A percentile compares a stretch with the other conserved stretches of the same genome.
These are phyloP conservation scores for Pleurotus giganteus DNA, from an alignment of 768 basidiomycete species.

Conservation along the genomic window DNA sequence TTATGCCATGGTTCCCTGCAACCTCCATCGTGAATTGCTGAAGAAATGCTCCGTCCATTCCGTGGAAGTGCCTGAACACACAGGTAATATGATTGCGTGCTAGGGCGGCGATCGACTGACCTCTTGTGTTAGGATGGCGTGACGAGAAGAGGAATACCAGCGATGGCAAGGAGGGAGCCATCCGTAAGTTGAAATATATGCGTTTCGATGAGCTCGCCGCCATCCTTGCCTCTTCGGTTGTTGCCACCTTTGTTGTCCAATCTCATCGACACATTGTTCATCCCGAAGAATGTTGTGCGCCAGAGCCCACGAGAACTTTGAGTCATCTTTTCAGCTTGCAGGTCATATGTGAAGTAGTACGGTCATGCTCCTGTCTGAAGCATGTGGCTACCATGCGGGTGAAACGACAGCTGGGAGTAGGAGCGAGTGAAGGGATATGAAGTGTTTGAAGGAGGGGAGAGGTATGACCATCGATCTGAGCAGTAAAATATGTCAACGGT, in stretches of 20 bases:
- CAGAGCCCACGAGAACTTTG: conserved; percentile 60
- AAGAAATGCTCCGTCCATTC: conserved; percentile 78
- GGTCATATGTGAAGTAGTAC: conserved; percentile 91
- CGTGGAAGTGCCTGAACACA: conserved; percentile 65
- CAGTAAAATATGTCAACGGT: background rate
- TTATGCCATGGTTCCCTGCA: conserved; percentile 52
- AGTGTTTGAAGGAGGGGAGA: conserved; percentile 91
- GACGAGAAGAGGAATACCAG: conserved; percentile 74
- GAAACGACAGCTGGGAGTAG: conserved; percentile 70
- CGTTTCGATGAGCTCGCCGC: conserved; percentile 57
- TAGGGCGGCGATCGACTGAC: conserved; percentile 21
- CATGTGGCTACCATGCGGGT: conserved; percentile 81
- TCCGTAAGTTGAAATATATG: conserved; percentile 62
- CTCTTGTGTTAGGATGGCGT: conserved; percentile 65
- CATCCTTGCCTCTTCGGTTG: conserved; percentile 23
- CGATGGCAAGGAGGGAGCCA: conserved; percentile 62
- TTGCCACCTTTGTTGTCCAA: conserved; percentile 20
- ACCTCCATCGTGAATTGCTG: conserved; percentile 75
- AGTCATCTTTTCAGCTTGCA: conserved; percentile 68
- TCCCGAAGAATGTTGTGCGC: conserved; percentile 63
- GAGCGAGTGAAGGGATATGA: conserved; percentile 83
- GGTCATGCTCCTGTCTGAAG: conserved; percentile 87
- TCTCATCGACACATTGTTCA: conserved; percentile 30
- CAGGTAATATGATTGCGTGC: background rate
- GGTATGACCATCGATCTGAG: conserved; percentile 87